Percentiles rank a stretch among this genome's conserved stretches.
These are phyloP conservation scores for Thalassia testudinum DNA, from an alignment of 116 monocot species.

Conservation along the genomic window DNA sequence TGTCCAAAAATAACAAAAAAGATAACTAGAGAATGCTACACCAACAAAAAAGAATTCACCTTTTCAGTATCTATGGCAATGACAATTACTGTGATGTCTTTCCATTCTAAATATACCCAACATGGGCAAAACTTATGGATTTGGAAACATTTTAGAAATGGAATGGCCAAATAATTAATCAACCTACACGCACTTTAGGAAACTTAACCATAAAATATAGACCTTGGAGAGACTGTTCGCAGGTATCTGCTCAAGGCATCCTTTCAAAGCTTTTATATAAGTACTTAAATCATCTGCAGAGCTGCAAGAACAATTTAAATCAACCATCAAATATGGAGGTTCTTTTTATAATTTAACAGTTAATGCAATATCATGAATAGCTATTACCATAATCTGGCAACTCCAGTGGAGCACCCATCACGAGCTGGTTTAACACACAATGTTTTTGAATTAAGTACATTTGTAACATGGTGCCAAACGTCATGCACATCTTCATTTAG, in stretches of 20 bases:
- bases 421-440: conserved; percentile 89
- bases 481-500: conserved; percentile 20
- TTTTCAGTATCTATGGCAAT: too few relatives aligned
- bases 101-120: too few relatives aligned
- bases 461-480: conserved; percentile 53
- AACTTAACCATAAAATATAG: background rate
- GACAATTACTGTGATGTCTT: too few relatives aligned
- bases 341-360: too few relatives aligned
- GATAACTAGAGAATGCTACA: too few relatives aligned
- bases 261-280: conserved; percentile 54
- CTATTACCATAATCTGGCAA: conserved; percentile 65
- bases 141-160: too few relatives aligned
- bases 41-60: too few relatives aligned
- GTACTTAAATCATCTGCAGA: conserved; percentile 47
- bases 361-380: background rate
- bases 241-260: conserved; percentile 32
- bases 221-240: conserved; percentile 79
- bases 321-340: too few relatives aligned
- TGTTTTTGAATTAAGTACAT: conserved; percentile 39
- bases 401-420: conserved; percentile 98
- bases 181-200: too few relatives aligned
- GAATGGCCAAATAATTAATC: too few relatives aligned
- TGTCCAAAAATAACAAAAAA: too few relatives aligned
- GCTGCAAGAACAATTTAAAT: conserved; percentile 18
- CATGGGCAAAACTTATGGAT: too few relatives aligned